Evolutionary conservation across 768 basidiomycete species (phyloP).

Genomic region (Leccinum boreale): DNA sequence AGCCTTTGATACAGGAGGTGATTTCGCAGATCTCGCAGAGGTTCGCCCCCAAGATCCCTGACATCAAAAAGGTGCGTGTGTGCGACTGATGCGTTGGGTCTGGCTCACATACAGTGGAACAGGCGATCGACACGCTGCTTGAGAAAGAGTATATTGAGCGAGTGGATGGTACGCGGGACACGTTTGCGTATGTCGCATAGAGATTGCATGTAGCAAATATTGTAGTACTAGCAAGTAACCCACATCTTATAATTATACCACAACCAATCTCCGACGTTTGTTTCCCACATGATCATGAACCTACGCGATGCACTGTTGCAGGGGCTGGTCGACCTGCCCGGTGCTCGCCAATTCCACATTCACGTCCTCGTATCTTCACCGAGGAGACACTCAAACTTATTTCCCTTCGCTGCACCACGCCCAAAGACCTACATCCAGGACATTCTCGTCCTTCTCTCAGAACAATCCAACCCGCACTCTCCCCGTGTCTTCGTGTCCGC

Average conservation of each 20-base stretch:
- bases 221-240: too few relatives aligned
- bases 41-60: constrained; percentile 90
- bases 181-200: constrained; percentile 41
- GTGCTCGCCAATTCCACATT: constrained; percentile 67
- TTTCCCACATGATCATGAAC: constrained; percentile 36
- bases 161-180: constrained; percentile 86
- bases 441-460: constrained; percentile 70
- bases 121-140: constrained; percentile 88
- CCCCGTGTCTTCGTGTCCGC: constrained; percentile 68
- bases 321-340: constrained; percentile 55
- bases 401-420: constrained; percentile 67
- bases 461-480: constrained; percentile 47
- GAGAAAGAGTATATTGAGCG: constrained; percentile 99
- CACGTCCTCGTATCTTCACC: constrained; percentile 72
- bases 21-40: constrained; percentile 85
- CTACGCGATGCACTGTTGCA: constrained; percentile 63
- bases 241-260: constrained; percentile 15
- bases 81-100: not conserved
- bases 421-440: constrained; percentile 72
- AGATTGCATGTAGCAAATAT: constrained; percentile 14
- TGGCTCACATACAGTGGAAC: not conserved
- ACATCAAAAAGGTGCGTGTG: constrained; percentile 84
- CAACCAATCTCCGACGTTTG: not conserved
- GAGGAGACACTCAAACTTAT: constrained; percentile 64
- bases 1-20: constrained; percentile 84